Conservation (phyloP, 257 asterid species). For the Prunella vulgaris region DNA sequence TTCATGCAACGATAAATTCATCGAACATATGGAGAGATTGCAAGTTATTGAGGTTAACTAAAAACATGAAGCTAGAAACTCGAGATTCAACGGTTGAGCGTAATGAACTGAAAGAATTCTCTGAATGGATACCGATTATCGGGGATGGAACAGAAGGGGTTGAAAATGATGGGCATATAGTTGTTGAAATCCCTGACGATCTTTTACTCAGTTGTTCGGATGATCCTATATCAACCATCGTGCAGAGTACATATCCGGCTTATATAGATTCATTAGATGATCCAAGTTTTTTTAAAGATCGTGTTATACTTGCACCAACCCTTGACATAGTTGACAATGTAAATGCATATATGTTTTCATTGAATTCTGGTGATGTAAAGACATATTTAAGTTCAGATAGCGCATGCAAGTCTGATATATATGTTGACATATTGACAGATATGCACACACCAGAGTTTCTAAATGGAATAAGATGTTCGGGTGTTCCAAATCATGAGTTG, state of each 20-base stretch:
- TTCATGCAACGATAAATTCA: background rate
- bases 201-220: background rate
- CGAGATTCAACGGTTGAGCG: background rate
- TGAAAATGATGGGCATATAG: background rate
- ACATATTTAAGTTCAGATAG: background rate
- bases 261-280: background rate
- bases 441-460: background rate
- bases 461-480: background rate
- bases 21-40: background rate
- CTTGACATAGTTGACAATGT: background rate
- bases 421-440: background rate
- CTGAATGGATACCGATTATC: background rate
- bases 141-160: background rate
- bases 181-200: background rate
- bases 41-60: background rate
- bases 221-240: background rate
- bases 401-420: background rate
- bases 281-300: background rate
- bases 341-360: background rate
- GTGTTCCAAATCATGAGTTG: background rate
- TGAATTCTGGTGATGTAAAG: background rate
- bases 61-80: too few species aligned
- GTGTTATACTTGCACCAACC: background rate
- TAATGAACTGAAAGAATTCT: background rate
- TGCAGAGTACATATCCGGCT: background rate